These are phyloP conservation scores for Apiotrichum montevideense DNA, from an alignment of 1,284 basidiomycete genomes.

Conservation along the genomic window DNA sequence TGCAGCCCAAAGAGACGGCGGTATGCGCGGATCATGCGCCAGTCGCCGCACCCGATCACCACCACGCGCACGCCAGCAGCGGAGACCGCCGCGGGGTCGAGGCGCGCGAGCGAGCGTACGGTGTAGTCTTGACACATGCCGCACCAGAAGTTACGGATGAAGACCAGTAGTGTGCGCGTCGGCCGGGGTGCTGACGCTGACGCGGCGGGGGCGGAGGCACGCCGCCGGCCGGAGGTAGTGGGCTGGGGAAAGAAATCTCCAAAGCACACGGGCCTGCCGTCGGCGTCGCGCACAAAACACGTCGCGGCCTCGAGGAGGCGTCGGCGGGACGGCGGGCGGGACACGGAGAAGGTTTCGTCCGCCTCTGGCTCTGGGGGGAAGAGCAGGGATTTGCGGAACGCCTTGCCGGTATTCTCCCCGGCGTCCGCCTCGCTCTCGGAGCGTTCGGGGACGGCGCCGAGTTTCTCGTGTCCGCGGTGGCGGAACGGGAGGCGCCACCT, in stretches of 20 bases:
- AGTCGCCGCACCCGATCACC: slow-evolving; percentile 41
- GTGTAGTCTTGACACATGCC: slow-evolving; percentile 46
- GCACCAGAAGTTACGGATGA: slow-evolving; percentile 45
- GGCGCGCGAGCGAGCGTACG: slow-evolving; percentile 31
- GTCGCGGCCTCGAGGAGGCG: slow-evolving; percentile 35
- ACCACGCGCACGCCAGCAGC: slow-evolving; percentile 36
- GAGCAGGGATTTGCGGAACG: slow-evolving; percentile 4
- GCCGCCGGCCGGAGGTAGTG: too few species aligned
- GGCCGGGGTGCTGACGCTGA: background rate
- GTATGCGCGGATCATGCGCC: slow-evolving; percentile 44
- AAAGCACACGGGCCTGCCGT: slow-evolving; percentile 34
- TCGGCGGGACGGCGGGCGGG: slow-evolving; percentile 26
- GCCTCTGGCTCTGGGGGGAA: slow-evolving; percentile 7
- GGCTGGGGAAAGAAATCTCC: slow-evolving; percentile 31
- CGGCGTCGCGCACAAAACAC: slow-evolving; percentile 35
- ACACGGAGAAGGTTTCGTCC: slow-evolving; percentile 28
- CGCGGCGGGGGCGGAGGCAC: background rate
- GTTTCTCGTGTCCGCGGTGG: too few species aligned
- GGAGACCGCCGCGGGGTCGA: slow-evolving; percentile 36
- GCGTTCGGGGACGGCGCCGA: too few species aligned
- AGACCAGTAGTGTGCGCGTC: slow-evolving; percentile 37
- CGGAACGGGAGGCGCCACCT: too few species aligned
- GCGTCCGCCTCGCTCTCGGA: background rate
- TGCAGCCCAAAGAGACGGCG: slow-evolving; percentile 33
- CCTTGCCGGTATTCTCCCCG: background rate